Base-by-base conservation (phyloP, 225 moss, liverwort and hornwort species). In the Sphagnum tenellum region DNA sequence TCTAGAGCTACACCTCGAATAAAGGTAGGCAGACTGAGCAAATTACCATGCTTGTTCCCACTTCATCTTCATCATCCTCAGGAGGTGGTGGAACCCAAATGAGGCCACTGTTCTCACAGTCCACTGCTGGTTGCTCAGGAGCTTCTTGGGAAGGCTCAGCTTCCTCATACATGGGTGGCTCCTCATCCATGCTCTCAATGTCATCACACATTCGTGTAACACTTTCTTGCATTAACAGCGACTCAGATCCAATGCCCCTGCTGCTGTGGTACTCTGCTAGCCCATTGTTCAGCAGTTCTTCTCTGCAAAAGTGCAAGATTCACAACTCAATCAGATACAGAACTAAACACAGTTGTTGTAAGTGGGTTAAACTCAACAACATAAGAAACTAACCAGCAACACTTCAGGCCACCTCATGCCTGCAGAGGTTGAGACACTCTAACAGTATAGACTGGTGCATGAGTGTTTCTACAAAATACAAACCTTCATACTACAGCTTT, bases 51-150 rank as follows among this genome's bases (percentile, higher is more conserved):
- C 74, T 76, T 70, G 76, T 63, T 61, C 76, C 87, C 64, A 65
- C 75, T 72, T 82, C 89, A 70, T 89, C 85, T 55, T 85, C 85
- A 59, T 88, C 83, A 54, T 88, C 89, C 45, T 82, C 87, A 45
- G 91, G 79, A 14, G 76, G 70, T 10, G 92, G 92, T 14, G 95
- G 92, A 54, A 79, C 78, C 92, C 92, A 96, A 50, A 92, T 78
- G 49, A 73, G 73, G 60, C 78, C 82, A 61, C 81, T 87, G 62
- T 66, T 96, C 59, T 92, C 92, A 65, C 81, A 90, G 61, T 90
- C 92, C 60, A 85, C 73, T 58, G 67, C 69, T 56, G 66, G 66
- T 56, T 70, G 81, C 50, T 80, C 81, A 59, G 76, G 73, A 62
- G 67, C 75, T 66, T 58, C 59, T 65, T 74, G 59, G 66, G 50